Percentiles rank a stretch among this genome's conserved stretches.
Evolutionary conservation across 2,329 filamentous ascomycete species (phyloP).

Genomic region (Pestalotiopsis sp.): DNA sequence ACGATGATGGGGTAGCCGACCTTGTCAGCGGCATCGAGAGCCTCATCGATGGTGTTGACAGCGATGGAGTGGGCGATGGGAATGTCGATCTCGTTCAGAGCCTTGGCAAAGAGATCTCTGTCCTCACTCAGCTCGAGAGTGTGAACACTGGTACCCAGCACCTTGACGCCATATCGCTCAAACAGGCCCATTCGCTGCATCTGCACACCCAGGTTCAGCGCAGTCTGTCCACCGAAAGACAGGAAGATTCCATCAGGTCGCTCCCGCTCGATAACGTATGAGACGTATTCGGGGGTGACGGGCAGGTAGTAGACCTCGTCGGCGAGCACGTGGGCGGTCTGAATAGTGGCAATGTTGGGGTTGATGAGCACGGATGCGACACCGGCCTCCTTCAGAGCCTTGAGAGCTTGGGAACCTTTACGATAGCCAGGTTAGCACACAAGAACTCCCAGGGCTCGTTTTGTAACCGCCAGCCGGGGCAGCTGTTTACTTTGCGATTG

Average conservation of each 20-base stretch:
- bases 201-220: constrained; percentile 92
- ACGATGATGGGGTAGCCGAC: constrained; percentile 98
- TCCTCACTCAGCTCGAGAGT: constrained; percentile 95
- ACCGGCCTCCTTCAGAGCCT: constrained; percentile 94
- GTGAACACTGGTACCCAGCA: constrained; percentile 91
- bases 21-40: constrained; percentile 79
- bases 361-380: constrained; percentile 93
- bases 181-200: constrained; percentile 97
- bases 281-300: constrained; percentile 96
- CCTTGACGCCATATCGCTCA: constrained; percentile 92
- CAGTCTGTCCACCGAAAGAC: constrained; percentile 96
- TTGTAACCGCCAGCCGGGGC: constrained; percentile 17
- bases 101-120: constrained; percentile 93
- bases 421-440: constrained; percentile 21
- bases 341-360: constrained; percentile 97
- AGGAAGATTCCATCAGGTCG: constrained; percentile 96
- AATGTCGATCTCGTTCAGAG: constrained; percentile 95
- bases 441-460: constrained; percentile 19
- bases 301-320: constrained; percentile 98
- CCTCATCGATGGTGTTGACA: constrained; percentile 88
- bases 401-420: constrained; percentile 89
- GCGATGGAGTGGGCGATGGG: constrained; percentile 96
- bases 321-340: constrained; percentile 93
- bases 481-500: constrained; percentile 4
- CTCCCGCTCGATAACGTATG: constrained; percentile 95